A percentile compares a stretch with the other conserved stretches of the same genome.
Conservation (phyloP, 352 stramenopile genomes). For the Phytopythium delawarense region DNA sequence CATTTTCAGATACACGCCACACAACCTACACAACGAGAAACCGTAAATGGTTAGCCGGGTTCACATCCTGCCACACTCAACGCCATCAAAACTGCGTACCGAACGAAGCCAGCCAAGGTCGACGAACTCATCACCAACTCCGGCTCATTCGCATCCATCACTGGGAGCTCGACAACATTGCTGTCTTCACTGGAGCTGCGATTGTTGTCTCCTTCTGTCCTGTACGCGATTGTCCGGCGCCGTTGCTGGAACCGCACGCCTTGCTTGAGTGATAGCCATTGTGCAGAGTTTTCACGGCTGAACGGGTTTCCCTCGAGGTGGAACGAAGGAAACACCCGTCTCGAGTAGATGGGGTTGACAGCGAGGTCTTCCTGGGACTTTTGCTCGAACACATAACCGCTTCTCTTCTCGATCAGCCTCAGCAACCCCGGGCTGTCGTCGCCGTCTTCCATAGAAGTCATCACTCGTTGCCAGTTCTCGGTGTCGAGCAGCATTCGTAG, state of each 20-base stretch:
- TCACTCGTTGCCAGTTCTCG: conserved; percentile 79
- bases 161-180: conserved; percentile 8
- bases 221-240: background rate
- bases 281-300: conserved; percentile 34
- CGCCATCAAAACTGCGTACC: conserved; percentile 24
- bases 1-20: conserved; percentile 84
- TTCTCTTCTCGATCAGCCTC: conserved; percentile 72
- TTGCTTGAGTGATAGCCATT: conserved; percentile 60
- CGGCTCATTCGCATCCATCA: conserved; percentile 34
- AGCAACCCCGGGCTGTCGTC: conserved; percentile 45
- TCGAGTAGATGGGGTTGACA: conserved; percentile 59
- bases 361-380: conserved; percentile 39
- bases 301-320: conserved; percentile 59
- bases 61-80: background rate
- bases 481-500: conserved; percentile 82
- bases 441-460: conserved; percentile 39
- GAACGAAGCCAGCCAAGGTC: conserved; percentile 61
- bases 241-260: conserved; percentile 43
- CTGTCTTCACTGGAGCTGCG: background rate
- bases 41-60: background rate
- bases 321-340: conserved; percentile 67
- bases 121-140: conserved; percentile 76
- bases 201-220: background rate
- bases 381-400: conserved; percentile 58
- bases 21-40: conserved; percentile 35